Percentiles rank a stretch among this genome's conserved stretches.
Conservation (phyloP, 2,329 filamentous ascomycete species). For the Fusarium nurragi region DNA sequence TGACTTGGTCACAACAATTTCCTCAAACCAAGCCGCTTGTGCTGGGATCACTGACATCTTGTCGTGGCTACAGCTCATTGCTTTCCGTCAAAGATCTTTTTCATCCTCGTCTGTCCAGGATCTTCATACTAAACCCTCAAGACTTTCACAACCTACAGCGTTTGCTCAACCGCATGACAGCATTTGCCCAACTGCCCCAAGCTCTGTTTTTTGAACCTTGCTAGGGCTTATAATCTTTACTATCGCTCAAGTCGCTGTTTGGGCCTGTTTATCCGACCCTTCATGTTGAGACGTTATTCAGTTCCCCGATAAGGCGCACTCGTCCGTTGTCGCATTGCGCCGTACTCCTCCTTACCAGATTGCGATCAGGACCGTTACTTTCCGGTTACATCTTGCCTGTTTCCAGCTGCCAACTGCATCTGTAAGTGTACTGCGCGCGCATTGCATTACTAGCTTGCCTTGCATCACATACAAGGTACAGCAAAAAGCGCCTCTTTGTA, state of each 20-base stretch:
- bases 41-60: slow-evolving; percentile 16
- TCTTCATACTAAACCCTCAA: slow-evolving; percentile 12
- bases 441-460: slow-evolving; percentile 30
- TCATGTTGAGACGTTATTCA: slow-evolving; percentile 22
- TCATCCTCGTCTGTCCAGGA: background rate
- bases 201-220: slow-evolving; percentile 6
- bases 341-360: slow-evolving; percentile 9
- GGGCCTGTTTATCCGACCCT: slow-evolving; percentile 9
- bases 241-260: slow-evolving; percentile 6
- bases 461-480: slow-evolving; percentile 28
- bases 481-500: slow-evolving; percentile 18
- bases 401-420: slow-evolving; percentile 13
- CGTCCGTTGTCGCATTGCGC: slow-evolving; percentile 38
- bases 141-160: slow-evolving; percentile 3
- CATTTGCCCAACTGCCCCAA: slow-evolving; percentile 6
- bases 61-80: slow-evolving; percentile 5
- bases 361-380: slow-evolving; percentile 27
- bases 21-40: slow-evolving; percentile 17
- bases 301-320: slow-evolving; percentile 37
- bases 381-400: slow-evolving; percentile 20
- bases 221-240: slow-evolving; percentile 13
- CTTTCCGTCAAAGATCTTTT: background rate
- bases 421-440: slow-evolving; percentile 4
- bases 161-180: background rate
- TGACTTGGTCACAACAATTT: slow-evolving; percentile 9